These are phyloP conservation scores for Schwanniomyces vanrijiae DNA, from an alignment of 805 yeast genomes.

Conservation along the genomic window DNA sequence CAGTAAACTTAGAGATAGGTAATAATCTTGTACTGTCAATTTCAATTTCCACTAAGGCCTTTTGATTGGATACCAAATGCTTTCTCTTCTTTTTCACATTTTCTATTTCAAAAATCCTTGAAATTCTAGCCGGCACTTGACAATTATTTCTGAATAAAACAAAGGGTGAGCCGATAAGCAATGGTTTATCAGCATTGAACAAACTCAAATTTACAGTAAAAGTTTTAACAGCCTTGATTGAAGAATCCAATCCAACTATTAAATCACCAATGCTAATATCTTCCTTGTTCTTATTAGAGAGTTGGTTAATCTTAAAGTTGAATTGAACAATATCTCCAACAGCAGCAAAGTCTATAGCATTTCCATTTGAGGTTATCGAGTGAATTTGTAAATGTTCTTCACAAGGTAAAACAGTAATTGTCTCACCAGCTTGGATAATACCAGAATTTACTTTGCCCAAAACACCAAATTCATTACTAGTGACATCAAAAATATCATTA, in stretches of 20 bases:
- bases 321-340: constrained; percentile 65
- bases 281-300: constrained; percentile 52
- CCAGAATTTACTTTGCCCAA: constrained; percentile 73
- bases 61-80: constrained; percentile 61
- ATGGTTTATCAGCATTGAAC: constrained; percentile 58
- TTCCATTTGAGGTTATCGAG: constrained; percentile 28
- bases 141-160: constrained; percentile 75
- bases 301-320: constrained; percentile 44
- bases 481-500: constrained; percentile 56
- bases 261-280: constrained; percentile 64
- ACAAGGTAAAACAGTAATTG: constrained; percentile 56
- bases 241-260: constrained; percentile 24
- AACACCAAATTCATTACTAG: constrained; percentile 50
- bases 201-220: constrained; percentile 30
- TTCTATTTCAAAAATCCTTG: constrained; percentile 38
- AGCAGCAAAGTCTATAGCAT: constrained; percentile 48
- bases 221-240: constrained; percentile 24
- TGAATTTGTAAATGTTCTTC: constrained; percentile 45
- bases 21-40: constrained; percentile 46
- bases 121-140: constrained; percentile 66
- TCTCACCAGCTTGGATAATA: constrained; percentile 67
- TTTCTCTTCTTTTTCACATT: constrained; percentile 40
- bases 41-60: constrained; percentile 58
- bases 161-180: constrained; percentile 77
- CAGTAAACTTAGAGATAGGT: constrained; percentile 51